A percentile compares a stretch with the other conserved stretches of the same genome.
phyloP scores from a whole-genome alignment of 2,329 filamentous ascomycete genomes.

The Diplodia scrobiculata region DNA sequence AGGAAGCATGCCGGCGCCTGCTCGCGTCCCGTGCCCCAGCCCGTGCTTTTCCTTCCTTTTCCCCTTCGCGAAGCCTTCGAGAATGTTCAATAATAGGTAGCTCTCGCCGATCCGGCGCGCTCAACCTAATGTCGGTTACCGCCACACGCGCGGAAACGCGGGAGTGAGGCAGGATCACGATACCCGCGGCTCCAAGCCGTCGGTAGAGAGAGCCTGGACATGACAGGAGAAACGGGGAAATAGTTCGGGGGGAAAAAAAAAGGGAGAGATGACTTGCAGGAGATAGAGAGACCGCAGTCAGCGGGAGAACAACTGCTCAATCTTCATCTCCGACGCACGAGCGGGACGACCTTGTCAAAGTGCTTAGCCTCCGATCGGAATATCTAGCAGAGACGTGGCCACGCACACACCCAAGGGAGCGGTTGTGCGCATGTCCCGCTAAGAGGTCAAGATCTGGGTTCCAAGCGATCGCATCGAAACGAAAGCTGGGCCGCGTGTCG shows the following conservation, averaged over 20 bases:
- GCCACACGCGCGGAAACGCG: neutral
- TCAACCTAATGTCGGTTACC: neutral
- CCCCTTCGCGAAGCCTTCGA: slow-evolving; percentile 15
- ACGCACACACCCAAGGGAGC: neutral
- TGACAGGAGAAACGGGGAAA: neutral
- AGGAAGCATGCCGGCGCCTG: neutral
- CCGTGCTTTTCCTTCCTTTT: neutral
- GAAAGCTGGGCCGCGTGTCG: neutral
- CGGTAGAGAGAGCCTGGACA: neutral
- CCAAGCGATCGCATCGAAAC: neutral
- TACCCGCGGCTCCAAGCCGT: neutral
- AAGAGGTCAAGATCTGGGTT: neutral
- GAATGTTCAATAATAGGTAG: neutral
- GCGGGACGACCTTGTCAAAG: neutral
- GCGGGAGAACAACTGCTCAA: neutral
- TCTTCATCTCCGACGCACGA: neutral
- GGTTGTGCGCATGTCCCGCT: neutral
- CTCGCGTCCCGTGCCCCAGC: neutral
- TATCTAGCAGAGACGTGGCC: neutral
- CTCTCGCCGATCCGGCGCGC: neutral
- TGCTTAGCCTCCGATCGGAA: neutral
- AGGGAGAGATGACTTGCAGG: neutral
- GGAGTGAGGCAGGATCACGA: neutral
- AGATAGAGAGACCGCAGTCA: neutral
- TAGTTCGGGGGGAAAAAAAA: neutral